Evolutionary conservation across 176 grass and related monocot genomes (phyloP).

Genomic region (barley (Hordeum vulgare)): MorexV3_pseudomolecules_assembly NC_058522.1:564609541-564610040

Average conservation of each 20-base stretch:
- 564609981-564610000: slow-evolving; percentile 78
- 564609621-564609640: slow-evolving; percentile 20
- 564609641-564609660: slow-evolving; percentile 3
- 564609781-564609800: background rate
- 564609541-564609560: slow-evolving; percentile 74
- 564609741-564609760: background rate
- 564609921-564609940: slow-evolving; percentile 91
- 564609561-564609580: slow-evolving; percentile 89
- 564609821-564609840: background rate
- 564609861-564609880: slow-evolving; percentile 13
- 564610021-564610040: background rate
- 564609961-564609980: slow-evolving; percentile 89
- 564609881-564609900: slow-evolving; percentile 7
- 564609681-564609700: background rate
- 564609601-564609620: slow-evolving; percentile 57
- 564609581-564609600: slow-evolving; percentile 74
- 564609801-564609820: background rate
- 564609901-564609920: slow-evolving; percentile 16
- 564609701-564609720: background rate
- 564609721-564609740: background rate
- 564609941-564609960: slow-evolving; percentile 96
- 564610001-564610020: slow-evolving; percentile 78
- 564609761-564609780: background rate
- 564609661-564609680: background rate
- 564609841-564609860: background rate